phyloP scores from a whole-genome alignment of 768 basidiomycete genomes.

The Naganishia onofrii region DNA sequence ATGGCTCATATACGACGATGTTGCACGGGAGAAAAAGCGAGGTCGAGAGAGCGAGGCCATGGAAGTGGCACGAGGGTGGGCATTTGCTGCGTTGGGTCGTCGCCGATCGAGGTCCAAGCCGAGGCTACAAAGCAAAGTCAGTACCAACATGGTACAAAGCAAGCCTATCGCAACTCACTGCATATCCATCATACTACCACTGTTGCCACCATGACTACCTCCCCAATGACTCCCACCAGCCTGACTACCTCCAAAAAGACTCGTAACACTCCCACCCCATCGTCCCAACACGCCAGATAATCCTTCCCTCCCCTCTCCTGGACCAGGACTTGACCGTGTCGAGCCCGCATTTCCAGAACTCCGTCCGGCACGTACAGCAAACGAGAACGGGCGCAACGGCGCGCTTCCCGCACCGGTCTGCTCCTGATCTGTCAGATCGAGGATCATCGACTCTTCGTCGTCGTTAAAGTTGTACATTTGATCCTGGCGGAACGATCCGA shows the following conservation, averaged over 20 bases:
- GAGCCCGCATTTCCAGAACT: conserved; percentile 32
- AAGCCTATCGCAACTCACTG: conserved; percentile 44
- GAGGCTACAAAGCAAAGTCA: conserved; percentile 37
- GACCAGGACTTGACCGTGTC: conserved; percentile 31
- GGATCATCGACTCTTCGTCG: conserved; percentile 1
- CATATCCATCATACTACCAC: conserved; percentile 55
- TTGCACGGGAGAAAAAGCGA: conserved; percentile 43
- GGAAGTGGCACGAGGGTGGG: conserved; percentile 47
- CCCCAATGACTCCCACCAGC: conserved; percentile 50
- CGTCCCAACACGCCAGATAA: conserved; percentile 44
- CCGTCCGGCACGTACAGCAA: conserved; percentile 51
- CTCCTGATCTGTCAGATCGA: conserved; percentile 12
- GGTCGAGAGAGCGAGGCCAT: conserved; percentile 48
- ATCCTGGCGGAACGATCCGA: conserved; percentile 5
- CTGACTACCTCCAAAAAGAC: conserved; percentile 52
- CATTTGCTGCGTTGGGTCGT: conserved; percentile 36
- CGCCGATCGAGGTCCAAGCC: conserved; percentile 50
- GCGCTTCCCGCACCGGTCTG: conserved; percentile 4
- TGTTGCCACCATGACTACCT: conserved; percentile 50
- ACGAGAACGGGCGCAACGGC: conserved; percentile 51
- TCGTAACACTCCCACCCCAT: conserved; percentile 51
- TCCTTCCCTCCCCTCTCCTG: conserved; percentile 37
- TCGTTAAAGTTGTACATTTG: conserved; percentile 19
- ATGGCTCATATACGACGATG: conserved; percentile 32
- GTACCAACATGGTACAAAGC: neutral